A percentile compares a stretch with the other conserved stretches of the same genome.
Evolutionary conservation across 306 rosid species (phyloP).

Genomic region (Pyrus pyrifolia): DNA sequence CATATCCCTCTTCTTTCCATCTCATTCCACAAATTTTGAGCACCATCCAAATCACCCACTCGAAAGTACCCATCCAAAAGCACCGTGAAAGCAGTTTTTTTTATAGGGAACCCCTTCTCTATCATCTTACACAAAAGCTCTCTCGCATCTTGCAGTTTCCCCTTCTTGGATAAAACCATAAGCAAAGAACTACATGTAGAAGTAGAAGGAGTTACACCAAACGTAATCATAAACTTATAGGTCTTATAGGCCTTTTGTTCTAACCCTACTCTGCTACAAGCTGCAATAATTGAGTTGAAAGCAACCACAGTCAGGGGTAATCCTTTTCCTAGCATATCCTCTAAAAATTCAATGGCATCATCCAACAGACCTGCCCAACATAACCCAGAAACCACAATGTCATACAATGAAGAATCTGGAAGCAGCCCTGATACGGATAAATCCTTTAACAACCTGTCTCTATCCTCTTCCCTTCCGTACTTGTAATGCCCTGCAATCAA

Average conservation of each 20-base stretch:
- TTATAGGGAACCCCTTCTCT: conserved; percentile 55
- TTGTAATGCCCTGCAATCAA: conserved; percentile 59
- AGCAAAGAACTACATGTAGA: conserved; percentile 61
- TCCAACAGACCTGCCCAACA: conserved; percentile 67
- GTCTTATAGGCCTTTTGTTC: conserved; percentile 50
- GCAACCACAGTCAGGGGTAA: conserved; percentile 47
- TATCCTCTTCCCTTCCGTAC: conserved; percentile 61
- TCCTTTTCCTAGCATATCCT: conserved; percentile 59
- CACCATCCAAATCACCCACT: conserved; percentile 47
- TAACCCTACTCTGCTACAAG: conserved; percentile 56
- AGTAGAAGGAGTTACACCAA: conserved; percentile 52
- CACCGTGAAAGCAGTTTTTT: conserved; percentile 49
- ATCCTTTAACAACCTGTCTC: conserved; percentile 39
- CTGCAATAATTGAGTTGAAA: conserved; percentile 64
- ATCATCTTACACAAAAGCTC: conserved; percentile 45
- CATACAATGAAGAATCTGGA: conserved; percentile 37
- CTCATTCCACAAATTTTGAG: conserved; percentile 61
- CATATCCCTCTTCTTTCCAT: conserved; percentile 48
- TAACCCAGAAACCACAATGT: conserved; percentile 44
- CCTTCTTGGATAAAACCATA: conserved; percentile 54
- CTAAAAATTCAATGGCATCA: conserved; percentile 43
- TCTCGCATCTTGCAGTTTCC: conserved; percentile 53
- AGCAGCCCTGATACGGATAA: conserved; percentile 27
- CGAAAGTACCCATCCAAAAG: conserved; percentile 63
- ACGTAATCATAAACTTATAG: conserved; percentile 42